A percentile compares a stretch with the other conserved stretches of the same genome.
Evolutionary conservation across 306 rosid genomes (phyloP).

Genomic region (Medicago arabica): DNA sequence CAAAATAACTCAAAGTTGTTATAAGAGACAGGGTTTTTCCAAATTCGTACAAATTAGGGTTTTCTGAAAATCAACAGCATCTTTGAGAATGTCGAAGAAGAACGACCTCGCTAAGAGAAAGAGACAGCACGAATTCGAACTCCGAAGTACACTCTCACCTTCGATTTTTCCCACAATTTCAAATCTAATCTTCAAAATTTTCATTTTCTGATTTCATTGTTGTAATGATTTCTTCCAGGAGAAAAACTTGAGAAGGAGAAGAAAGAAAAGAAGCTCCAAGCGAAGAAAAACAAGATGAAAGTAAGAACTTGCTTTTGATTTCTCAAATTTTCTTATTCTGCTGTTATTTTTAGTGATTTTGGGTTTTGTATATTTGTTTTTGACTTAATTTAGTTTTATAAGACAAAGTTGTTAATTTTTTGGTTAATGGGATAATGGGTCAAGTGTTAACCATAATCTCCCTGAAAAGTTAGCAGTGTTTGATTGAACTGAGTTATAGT

Average conservation of each 20-base stretch:
- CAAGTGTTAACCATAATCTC: no score
- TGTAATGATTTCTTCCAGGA: slow-evolving; percentile 49
- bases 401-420: neutral
- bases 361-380: slow-evolving; percentile 5
- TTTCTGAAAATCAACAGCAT: neutral
- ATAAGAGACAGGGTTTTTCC: neutral
- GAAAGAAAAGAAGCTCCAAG: slow-evolving; percentile 68
- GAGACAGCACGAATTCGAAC: slow-evolving; percentile 80
- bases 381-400: neutral
- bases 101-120: slow-evolving; percentile 80
- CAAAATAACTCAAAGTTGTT: neutral
- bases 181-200: neutral
- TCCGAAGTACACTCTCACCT: slow-evolving; percentile 56
- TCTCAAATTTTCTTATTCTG: no score
- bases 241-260: slow-evolving; percentile 71
- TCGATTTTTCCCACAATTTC: neutral
- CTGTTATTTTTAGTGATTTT: no score
- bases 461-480: no score
- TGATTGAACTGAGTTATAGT: no score
- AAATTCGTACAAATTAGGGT: slow-evolving; percentile 18
- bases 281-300: slow-evolving; percentile 82
- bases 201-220: slow-evolving; percentile 22
- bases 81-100: slow-evolving; percentile 78
- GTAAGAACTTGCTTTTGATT: slow-evolving; percentile 48
- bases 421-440: slow-evolving; percentile 1